phyloP scores from a whole-genome alignment of 495 filamentous ascomycete genomes.

The Tetracladium setigerum region DNA sequence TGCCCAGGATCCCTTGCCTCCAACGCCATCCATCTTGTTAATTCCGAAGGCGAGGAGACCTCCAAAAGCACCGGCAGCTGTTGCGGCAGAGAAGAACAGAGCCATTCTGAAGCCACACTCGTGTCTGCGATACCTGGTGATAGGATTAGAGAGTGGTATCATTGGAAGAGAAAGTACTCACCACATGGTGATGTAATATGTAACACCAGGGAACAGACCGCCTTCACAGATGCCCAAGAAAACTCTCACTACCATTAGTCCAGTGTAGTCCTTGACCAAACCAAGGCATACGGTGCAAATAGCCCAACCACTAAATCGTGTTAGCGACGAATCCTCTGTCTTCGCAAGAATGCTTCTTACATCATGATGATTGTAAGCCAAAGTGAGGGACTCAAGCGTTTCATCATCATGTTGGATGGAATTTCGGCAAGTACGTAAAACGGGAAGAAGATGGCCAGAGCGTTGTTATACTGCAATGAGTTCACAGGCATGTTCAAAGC shows the following conservation, averaged over 20 bases:
- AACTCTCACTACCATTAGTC: constrained; percentile 50
- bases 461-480: constrained; percentile 51
- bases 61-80: constrained; percentile 53
- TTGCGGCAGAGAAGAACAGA: constrained; percentile 49
- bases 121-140: constrained; percentile 54
- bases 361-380: constrained; percentile 56
- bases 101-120: constrained; percentile 53
- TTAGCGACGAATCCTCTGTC: constrained; percentile 42
- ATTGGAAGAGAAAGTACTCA: constrained; percentile 22
- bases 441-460: constrained; percentile 58
- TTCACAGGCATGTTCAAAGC: constrained; percentile 52
- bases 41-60: constrained; percentile 59
- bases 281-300: constrained; percentile 50
- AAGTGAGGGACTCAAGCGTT: constrained; percentile 49
- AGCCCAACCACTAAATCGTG: constrained; percentile 36
- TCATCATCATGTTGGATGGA: constrained; percentile 57
- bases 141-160: constrained; percentile 24
- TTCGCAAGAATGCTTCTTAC: constrained; percentile 39
- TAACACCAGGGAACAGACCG: constrained; percentile 59
- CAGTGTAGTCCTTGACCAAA: constrained; percentile 42
- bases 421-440: constrained; percentile 62
- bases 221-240: constrained; percentile 59
- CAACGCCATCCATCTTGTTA: constrained; percentile 44
- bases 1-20: constrained; percentile 49
- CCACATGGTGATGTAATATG: constrained; percentile 75